A percentile compares a stretch with the other conserved stretches of the same genome.
These are phyloP conservation scores for Paratinospora sagittata DNA, from an alignment of 164 flowering plant genomes.

Conservation along the genomic window DNA sequence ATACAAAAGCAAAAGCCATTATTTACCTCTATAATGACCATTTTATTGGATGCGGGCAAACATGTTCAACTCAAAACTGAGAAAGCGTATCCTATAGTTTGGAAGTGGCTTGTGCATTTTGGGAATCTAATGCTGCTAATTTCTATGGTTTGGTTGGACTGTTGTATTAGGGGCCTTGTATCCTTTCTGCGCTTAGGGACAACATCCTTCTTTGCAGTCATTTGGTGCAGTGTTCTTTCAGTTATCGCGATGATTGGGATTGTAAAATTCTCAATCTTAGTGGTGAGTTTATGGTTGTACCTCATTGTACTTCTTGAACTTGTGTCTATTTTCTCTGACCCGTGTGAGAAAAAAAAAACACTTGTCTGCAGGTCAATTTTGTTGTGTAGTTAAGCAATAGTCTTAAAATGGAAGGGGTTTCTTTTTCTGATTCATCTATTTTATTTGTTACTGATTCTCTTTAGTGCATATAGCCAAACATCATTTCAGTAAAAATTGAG, in stretches of 20 bases:
- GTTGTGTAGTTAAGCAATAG: no score
- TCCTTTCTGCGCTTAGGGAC: constrained; percentile 83
- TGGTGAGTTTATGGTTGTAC: constrained; percentile 48
- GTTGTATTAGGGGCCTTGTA: constrained; percentile 70
- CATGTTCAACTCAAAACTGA: constrained; percentile 37
- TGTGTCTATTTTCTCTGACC: neutral
- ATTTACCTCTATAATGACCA: constrained; percentile 24
- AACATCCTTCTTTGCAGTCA: constrained; percentile 66
- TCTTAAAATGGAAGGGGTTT: no score
- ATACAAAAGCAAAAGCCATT: constrained; percentile 51
- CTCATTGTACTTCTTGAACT: neutral
- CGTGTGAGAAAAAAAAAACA: no score
- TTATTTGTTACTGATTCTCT: no score
- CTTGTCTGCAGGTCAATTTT: no score
- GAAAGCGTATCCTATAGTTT: constrained; percentile 51
- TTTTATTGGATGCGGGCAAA: constrained; percentile 29
- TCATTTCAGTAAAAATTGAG: no score
- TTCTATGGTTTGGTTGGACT: constrained; percentile 78
- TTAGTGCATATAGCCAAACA: no score
- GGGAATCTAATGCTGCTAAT: constrained; percentile 65
- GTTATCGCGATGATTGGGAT: constrained; percentile 74
- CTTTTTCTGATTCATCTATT: no score
- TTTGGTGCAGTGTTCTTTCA: constrained; percentile 87
- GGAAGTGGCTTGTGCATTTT: constrained; percentile 55
- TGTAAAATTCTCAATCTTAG: constrained; percentile 48